Percentiles rank a stretch among this genome's conserved stretches.
These are phyloP conservation scores for Phytophthora palmivora DNA, from an alignment of 352 stramenopile species.

Conservation along the genomic window DNA sequence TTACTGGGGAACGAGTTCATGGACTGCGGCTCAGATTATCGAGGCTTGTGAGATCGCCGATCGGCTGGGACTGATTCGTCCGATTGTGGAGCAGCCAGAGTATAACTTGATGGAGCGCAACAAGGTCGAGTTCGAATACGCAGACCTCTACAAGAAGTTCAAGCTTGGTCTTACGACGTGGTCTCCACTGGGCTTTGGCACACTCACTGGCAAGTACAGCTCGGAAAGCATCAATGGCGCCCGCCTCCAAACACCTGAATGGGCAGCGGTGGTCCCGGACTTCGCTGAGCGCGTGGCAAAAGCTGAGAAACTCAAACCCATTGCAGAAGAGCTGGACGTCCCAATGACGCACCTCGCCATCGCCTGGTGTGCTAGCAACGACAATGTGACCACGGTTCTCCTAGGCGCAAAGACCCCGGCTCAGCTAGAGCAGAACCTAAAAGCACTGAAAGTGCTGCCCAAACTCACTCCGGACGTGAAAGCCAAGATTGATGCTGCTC, in stretches of 20 bases:
- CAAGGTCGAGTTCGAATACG: conserved; percentile 27
- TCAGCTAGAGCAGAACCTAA: conserved; percentile 72
- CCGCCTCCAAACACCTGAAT: conserved; percentile 45
- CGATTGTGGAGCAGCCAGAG: conserved; percentile 52
- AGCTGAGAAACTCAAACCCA: conserved; percentile 42
- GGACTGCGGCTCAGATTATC: conserved; percentile 48
- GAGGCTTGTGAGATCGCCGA: conserved; percentile 56
- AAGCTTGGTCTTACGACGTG: conserved; percentile 71
- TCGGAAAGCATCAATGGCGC: conserved; percentile 54
- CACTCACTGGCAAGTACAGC: conserved; percentile 81
- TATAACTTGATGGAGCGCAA: conserved; percentile 64
- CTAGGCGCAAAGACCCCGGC: conserved; percentile 53
- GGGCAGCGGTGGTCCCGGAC: conserved; percentile 34
- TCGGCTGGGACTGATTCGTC: conserved; percentile 38
- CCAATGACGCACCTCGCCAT: conserved; percentile 54
- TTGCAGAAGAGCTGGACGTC: conserved; percentile 50
- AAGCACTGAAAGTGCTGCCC: conserved; percentile 42
- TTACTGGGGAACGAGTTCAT: conserved; percentile 58
- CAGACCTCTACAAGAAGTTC: conserved; percentile 53
- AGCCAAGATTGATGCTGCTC: conserved; percentile 50
- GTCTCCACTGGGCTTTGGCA: conserved; percentile 60
- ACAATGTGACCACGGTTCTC: conserved; percentile 63
- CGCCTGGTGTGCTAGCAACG: conserved; percentile 64
- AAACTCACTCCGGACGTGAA: conserved; percentile 66
- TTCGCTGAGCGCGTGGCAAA: conserved; percentile 36